Evolutionary conservation across 2,329 filamentous ascomycete genomes (phyloP).

Genomic region (Truncatella angustata): DNA sequence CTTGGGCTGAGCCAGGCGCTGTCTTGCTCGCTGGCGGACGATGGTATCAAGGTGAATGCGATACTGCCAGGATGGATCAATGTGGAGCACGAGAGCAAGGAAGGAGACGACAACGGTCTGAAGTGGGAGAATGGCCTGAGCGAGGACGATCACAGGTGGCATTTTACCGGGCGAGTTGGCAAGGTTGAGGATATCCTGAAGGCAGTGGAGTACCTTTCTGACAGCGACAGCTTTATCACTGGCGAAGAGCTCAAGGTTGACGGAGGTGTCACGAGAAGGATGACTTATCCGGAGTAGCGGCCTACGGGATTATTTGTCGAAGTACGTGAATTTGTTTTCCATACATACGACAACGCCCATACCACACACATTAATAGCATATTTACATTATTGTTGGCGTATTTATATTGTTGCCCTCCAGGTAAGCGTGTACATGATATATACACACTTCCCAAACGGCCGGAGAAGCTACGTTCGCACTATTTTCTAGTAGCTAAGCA

Average conservation of each 20-base stretch:
- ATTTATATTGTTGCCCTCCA: too few species aligned
- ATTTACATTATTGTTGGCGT: too few species aligned
- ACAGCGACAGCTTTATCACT: slow-evolving; percentile 24
- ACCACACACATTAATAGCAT: too few species aligned
- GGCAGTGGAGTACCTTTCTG: slow-evolving; percentile 25
- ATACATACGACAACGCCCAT: too few species aligned
- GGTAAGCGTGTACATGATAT: too few species aligned
- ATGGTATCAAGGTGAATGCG: slow-evolving; percentile 45
- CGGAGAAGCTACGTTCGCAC: too few species aligned
- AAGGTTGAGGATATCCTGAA: slow-evolving; percentile 40
- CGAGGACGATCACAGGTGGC: slow-evolving; percentile 45
- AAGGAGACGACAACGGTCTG: slow-evolving; percentile 33
- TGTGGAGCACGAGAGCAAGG: slow-evolving; percentile 35
- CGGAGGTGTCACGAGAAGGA: slow-evolving; percentile 29
- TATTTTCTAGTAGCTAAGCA: too few species aligned
- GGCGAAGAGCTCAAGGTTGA: slow-evolving; percentile 28
- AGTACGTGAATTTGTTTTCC: background rate
- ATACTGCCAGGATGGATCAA: slow-evolving; percentile 53
- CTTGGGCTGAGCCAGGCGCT: slow-evolving; percentile 48
- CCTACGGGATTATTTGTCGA: too few species aligned
- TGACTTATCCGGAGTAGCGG: slow-evolving; percentile 31
- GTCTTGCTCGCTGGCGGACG: slow-evolving; percentile 40
- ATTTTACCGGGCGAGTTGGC: slow-evolving; percentile 48
- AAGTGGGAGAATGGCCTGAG: slow-evolving; percentile 45
- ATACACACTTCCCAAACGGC: too few species aligned